Conservation (phyloP, 2,329 filamentous ascomycete genomes). For the Colletotrichum sp. region DNA sequence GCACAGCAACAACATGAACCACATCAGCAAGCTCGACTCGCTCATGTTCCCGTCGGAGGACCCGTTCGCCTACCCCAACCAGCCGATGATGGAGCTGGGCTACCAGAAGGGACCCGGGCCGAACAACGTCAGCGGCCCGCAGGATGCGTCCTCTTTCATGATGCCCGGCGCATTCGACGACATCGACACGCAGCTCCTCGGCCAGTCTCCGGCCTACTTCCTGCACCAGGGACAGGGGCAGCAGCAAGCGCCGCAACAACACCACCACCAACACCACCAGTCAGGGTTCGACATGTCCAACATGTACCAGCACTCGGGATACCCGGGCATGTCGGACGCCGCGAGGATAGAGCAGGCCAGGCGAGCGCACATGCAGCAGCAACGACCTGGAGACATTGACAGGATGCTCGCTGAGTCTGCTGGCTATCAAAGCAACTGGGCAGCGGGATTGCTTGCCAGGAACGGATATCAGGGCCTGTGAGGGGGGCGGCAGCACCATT, state of each 20-base stretch:
- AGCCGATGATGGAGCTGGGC: constrained; percentile 69
- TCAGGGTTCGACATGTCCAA: constrained; percentile 17
- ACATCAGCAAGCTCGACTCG: constrained; percentile 72
- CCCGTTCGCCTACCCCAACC: constrained; percentile 80
- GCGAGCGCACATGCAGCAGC: constrained; percentile 21
- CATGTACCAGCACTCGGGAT: constrained; percentile 21
- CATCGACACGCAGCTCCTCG: constrained; percentile 75
- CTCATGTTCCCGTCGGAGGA: constrained; percentile 84
- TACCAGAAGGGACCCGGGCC: constrained; percentile 38
- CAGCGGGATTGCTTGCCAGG: constrained; percentile 21
- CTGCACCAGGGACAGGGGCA: constrained; percentile 57
- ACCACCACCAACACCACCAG: constrained; percentile 24
- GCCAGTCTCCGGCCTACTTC: constrained; percentile 73
- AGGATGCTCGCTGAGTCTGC: constrained; percentile 21
- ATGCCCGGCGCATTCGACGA: constrained; percentile 63
- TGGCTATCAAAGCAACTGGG: constrained; percentile 22
- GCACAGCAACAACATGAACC: constrained; percentile 38
- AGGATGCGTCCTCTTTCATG: constrained; percentile 50
- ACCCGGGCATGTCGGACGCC: constrained; percentile 16
- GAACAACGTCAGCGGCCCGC: constrained; percentile 35
- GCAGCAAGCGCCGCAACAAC: constrained; percentile 33
- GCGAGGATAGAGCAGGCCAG: constrained; percentile 19
- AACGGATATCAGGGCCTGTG: constrained; percentile 20
- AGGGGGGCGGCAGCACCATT: neutral
- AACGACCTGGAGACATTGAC: constrained; percentile 20